These are phyloP conservation scores for Rhizopus stolonifer DNA, from an alignment of 371 early-diverging fungal genomes.

Conservation along the genomic window DNA sequence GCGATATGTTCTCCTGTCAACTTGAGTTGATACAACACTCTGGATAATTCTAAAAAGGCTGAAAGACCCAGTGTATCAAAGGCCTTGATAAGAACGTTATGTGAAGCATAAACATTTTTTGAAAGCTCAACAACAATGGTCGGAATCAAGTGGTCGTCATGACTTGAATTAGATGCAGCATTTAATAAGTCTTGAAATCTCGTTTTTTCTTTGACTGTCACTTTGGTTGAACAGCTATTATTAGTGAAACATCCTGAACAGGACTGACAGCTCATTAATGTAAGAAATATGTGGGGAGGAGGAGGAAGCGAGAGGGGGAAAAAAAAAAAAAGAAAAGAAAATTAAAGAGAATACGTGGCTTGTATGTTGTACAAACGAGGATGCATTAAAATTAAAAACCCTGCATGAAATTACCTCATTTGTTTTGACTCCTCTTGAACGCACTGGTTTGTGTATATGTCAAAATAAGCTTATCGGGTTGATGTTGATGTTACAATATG, in stretches of 20 bases:
- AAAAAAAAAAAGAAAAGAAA: too few species aligned
- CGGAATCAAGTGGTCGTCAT: conserved; percentile 27
- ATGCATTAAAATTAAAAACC: too few species aligned
- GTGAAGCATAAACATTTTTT: conserved; percentile 29
- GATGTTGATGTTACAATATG: too few species aligned
- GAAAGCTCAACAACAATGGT: conserved; percentile 25
- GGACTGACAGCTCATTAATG: conserved; percentile 4
- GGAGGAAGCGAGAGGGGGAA: too few species aligned
- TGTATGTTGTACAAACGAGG: too few species aligned
- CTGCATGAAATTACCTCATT: too few species aligned
- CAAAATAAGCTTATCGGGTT: too few species aligned
- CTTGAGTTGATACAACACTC: background rate
- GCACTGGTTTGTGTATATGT: too few species aligned
- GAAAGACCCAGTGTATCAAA: conserved; percentile 9
- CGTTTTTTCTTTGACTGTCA: background rate
- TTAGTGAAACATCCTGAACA: background rate
- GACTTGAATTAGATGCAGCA: background rate
- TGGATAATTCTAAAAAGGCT: conserved; percentile 14
- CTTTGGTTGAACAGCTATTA: background rate
- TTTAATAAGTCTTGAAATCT: conserved; percentile 1
- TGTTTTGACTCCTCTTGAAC: too few species aligned
- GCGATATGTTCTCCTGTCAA: conserved; percentile 25
- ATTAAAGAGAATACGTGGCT: too few species aligned
- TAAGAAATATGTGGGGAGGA: too few species aligned
- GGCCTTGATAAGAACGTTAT: conserved; percentile 21